Conservation (phyloP, 768 basidiomycete genomes). For the Hysterangium stoloniferum region DNA sequence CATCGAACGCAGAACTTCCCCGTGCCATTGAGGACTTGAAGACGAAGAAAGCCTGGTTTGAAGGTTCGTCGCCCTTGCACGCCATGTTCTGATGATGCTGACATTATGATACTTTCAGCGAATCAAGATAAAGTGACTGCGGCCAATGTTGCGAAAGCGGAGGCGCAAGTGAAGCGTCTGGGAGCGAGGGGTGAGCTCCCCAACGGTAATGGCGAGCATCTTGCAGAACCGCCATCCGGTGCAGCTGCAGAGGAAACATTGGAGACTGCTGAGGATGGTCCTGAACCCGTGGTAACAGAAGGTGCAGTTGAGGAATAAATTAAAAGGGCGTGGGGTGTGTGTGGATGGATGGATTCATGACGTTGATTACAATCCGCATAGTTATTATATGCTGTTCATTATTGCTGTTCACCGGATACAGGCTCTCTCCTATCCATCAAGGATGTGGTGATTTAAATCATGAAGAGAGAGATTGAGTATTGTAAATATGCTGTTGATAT, state of each 20-base stretch:
- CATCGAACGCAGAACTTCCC: conserved; percentile 64
- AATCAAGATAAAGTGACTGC: conserved; percentile 79
- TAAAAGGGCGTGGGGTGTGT: too few species aligned
- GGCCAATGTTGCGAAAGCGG: conserved; percentile 75
- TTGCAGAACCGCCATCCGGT: conserved; percentile 39
- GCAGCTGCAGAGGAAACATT: too few species aligned
- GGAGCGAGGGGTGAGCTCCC: conserved; percentile 15
- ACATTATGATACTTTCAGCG: conserved; percentile 31
- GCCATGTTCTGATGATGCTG: background rate
- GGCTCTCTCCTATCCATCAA: too few species aligned
- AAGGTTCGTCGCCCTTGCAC: conserved; percentile 20
- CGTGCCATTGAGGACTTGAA: conserved; percentile 85
- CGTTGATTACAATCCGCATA: too few species aligned
- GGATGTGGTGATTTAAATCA: too few species aligned
- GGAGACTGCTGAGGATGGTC: conserved; percentile 24
- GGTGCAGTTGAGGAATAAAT: conserved; percentile 37
- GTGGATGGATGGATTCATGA: too few species aligned
- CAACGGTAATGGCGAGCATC: conserved; percentile 32
- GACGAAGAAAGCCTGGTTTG: conserved; percentile 92
- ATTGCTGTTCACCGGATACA: too few species aligned
- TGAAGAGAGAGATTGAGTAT: too few species aligned
- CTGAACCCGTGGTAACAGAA: conserved; percentile 27
- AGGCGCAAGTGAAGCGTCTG: conserved; percentile 66
- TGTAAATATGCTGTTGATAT: too few species aligned
- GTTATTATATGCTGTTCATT: too few species aligned